phyloP scores from a whole-genome alignment of 768 basidiomycete genomes.

The Hypholoma fasciculare region DNA sequence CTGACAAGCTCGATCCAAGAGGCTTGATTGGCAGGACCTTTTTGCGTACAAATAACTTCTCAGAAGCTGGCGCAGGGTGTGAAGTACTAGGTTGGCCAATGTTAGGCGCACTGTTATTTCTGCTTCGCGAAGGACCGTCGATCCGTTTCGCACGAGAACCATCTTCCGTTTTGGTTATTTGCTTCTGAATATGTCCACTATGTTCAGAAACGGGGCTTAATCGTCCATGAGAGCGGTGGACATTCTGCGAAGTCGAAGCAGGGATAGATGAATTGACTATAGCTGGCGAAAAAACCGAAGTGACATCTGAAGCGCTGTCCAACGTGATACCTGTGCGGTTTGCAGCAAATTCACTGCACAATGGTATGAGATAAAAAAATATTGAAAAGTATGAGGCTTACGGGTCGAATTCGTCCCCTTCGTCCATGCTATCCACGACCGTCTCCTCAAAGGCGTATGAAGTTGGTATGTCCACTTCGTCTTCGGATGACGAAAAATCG shows the following conservation, averaged over 20 bases:
- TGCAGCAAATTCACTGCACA: conserved; percentile 65
- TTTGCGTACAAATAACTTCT: conserved; percentile 50
- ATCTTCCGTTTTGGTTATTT: conserved; percentile 16
- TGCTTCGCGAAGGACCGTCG: conserved; percentile 12
- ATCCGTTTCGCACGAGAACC: conserved; percentile 9
- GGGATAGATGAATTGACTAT: conserved; percentile 54
- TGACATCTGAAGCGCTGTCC: conserved; percentile 63
- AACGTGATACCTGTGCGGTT: conserved; percentile 53
- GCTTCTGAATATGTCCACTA: conserved; percentile 23
- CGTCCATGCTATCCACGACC: conserved; percentile 54
- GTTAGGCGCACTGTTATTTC: conserved; percentile 22
- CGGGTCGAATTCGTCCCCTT: conserved; percentile 81
- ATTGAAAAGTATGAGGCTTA: conserved; percentile 34
- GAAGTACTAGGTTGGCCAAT: conserved; percentile 14
- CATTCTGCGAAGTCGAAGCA: conserved; percentile 45
- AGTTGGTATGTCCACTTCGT: conserved; percentile 43
- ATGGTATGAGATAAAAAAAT: neutral
- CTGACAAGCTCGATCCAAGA: conserved; percentile 64
- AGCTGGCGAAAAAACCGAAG: conserved; percentile 57
- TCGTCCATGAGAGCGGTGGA: conserved; percentile 42
- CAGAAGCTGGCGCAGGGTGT: conserved; percentile 9
- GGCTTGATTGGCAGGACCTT: conserved; percentile 43
- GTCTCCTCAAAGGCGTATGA: conserved; percentile 6
- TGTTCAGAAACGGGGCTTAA: conserved; percentile 68
- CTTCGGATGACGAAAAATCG: conserved; percentile 56